Conservation (phyloP, 2,329 filamentous ascomycete genomes). For the Alternaria ethzedia region DNA sequence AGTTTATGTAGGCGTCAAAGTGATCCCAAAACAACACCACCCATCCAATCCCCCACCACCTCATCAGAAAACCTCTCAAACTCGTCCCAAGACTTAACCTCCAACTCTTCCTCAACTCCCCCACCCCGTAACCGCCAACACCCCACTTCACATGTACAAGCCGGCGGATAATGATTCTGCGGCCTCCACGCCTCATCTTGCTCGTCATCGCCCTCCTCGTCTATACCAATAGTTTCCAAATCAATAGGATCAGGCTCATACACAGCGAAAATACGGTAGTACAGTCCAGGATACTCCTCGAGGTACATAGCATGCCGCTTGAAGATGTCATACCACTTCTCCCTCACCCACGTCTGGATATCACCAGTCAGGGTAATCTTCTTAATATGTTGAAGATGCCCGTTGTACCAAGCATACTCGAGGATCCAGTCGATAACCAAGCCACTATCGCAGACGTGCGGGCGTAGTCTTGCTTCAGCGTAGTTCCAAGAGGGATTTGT, state of each 20-base stretch:
- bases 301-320: background rate
- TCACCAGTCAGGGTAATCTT: conserved; percentile 5
- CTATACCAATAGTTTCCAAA: conserved; percentile 1
- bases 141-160: background rate
- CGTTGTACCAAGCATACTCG: background rate
- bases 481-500: background rate
- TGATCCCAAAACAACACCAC: background rate
- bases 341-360: conserved; percentile 22
- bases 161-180: background rate
- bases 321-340: conserved; percentile 24
- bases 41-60: background rate
- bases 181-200: background rate
- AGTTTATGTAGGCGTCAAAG: background rate
- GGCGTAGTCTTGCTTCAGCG: background rate
- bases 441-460: background rate
- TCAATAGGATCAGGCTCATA: background rate
- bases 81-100: background rate
- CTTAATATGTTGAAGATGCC: background rate
- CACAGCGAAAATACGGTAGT: background rate
- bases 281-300: background rate
- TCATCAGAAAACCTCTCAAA: background rate
- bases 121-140: background rate
- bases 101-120: background rate
- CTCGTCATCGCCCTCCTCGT: background rate
- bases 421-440: background rate